Percentiles rank a stretch among this genome's conserved stretches.
phyloP scores from a whole-genome alignment of 2,329 filamentous ascomycete genomes.

The Ophiostoma piceae region DNA sequence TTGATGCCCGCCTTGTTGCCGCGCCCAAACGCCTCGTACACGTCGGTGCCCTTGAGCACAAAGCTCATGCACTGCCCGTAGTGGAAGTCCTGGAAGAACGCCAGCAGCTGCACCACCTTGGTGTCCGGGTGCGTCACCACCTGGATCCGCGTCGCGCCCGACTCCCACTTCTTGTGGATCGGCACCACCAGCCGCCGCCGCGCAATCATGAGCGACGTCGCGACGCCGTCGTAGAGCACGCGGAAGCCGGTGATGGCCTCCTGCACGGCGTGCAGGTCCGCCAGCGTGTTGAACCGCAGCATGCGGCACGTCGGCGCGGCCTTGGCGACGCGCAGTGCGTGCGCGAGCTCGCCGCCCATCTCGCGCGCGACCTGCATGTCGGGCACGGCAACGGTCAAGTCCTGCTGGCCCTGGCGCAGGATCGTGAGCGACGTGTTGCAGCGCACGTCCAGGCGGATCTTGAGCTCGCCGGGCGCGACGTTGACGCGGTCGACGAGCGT shows the following conservation, averaged over 20 bases:
- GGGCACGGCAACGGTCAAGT: conserved; percentile 70
- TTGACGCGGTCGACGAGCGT: conserved; percentile 81
- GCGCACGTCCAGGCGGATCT: conserved; percentile 59
- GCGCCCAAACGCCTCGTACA: conserved; percentile 64
- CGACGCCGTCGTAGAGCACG: conserved; percentile 68
- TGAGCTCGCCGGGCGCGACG: conserved; percentile 67
- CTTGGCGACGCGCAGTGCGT: conserved; percentile 57
- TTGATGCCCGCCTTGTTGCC: conserved; percentile 68
- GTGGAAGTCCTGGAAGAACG: conserved; percentile 82
- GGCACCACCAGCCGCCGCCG: conserved; percentile 83
- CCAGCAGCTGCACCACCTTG: conserved; percentile 69
- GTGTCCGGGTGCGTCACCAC: conserved; percentile 65
- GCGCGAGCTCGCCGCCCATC: conserved; percentile 55
- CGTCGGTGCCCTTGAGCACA: conserved; percentile 74
- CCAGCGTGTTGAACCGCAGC: conserved; percentile 60
- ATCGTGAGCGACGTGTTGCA: conserved; percentile 59
- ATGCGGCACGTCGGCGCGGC: conserved; percentile 62
- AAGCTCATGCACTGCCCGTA: conserved; percentile 89
- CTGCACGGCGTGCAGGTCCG: conserved; percentile 74
- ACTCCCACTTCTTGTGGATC: conserved; percentile 92
- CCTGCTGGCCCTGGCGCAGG: conserved; percentile 66
- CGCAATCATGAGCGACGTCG: conserved; percentile 72
- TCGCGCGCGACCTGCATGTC: conserved; percentile 61
- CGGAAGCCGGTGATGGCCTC: conserved; percentile 71
- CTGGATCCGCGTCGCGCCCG: conserved; percentile 72